Base-by-base conservation (phyloP, 1,284 basidiomycete genomes). In the Coniferiporia weirii region DNA sequence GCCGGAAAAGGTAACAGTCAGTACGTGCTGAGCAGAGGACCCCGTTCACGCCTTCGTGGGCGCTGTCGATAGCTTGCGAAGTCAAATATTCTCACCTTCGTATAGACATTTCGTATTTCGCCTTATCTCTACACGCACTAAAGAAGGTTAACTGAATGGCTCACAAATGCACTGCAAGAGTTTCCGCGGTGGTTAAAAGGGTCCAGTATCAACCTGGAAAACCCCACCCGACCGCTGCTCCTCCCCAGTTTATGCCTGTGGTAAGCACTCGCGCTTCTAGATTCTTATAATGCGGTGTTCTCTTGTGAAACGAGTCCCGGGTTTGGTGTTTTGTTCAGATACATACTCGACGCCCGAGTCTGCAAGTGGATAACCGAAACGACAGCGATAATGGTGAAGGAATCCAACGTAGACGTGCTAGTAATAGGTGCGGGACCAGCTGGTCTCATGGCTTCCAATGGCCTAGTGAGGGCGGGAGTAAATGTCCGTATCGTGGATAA, bases 381-480 rank as follows among this genome's bases (percentile, higher is more conserved):
- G 38, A 40, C 38, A 15, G 8, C 3, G 8, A 40, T 7, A 40
- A 40, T 40, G 36, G 36, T 35, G 50, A 66, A 60, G 58, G 73
- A 73, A 65, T 72, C 68, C 63, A 61, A 72, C 2, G 79, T 82
- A 46, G 83, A 84, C 65, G 80, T 84, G 36, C 75, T 84, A 59
- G 70, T 85, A 59, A 71, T 83, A 32, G 81, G 81, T 20, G 80
- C 79, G 9, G 82, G 82, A 43, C 82, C 82, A 8, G 80, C 82
- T 1, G 83, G 83, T 4, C 66, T 83, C 2, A 81, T 87, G 82
- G 83, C 81, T 61, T 80, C 80, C 20, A 82, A 85, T 66, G 85
- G 80, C 2, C 77, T 90, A 35, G 79, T 78, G 5, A 76, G 69
- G 51, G 83, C 81, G 10, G 85, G 85, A 0, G 71, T 85, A 13